A percentile compares a stretch with the other conserved stretches of the same genome.
phyloP scores from a whole-genome alignment of 1,284 basidiomycete genomes.

The Moesziomyces sp. region DNA sequence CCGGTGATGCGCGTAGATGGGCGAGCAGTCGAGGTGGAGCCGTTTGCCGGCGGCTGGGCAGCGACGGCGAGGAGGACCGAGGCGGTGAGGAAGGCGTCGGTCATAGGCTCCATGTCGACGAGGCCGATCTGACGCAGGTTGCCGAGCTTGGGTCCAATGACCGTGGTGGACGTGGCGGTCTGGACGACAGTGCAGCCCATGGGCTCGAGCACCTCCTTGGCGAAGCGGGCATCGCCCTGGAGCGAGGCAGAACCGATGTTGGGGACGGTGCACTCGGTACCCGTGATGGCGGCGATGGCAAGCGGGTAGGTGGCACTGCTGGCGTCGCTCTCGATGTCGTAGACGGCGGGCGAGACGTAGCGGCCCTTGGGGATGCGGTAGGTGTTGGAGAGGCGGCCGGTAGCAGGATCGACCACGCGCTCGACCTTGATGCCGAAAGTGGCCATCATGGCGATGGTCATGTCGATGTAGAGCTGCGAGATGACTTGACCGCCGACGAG shows the following conservation, averaged over 20 bases:
- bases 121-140: slow-evolving; percentile 83
- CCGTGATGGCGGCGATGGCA: slow-evolving; percentile 94
- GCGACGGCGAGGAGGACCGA: slow-evolving; percentile 85
- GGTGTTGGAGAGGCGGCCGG: slow-evolving; percentile 74
- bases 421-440: slow-evolving; percentile 87
- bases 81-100: slow-evolving; percentile 97
- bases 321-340: slow-evolving; percentile 95
- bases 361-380: slow-evolving; percentile 87
- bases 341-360: slow-evolving; percentile 80
- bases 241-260: slow-evolving; percentile 91
- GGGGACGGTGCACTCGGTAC: slow-evolving; percentile 88
- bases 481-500: slow-evolving; percentile 93
- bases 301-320: slow-evolving; percentile 96
- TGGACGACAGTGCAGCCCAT: slow-evolving; percentile 95
- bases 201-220: slow-evolving; percentile 87
- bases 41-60: slow-evolving; percentile 66
- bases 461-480: slow-evolving; percentile 99
- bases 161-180: slow-evolving; percentile 88
- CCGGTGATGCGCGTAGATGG: slow-evolving; percentile 82
- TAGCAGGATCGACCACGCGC: slow-evolving; percentile 76
- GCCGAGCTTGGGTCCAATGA: slow-evolving; percentile 85
- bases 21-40: slow-evolving; percentile 45
- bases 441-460: slow-evolving; percentile 98
- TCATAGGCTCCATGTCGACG: slow-evolving; percentile 99
- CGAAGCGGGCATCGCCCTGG: slow-evolving; percentile 96